Evolutionary conservation across 2,329 filamentous ascomycete species (phyloP), one percentile per base, ranked within the genome.

Genomic region (Colletotrichum musae): DNA sequence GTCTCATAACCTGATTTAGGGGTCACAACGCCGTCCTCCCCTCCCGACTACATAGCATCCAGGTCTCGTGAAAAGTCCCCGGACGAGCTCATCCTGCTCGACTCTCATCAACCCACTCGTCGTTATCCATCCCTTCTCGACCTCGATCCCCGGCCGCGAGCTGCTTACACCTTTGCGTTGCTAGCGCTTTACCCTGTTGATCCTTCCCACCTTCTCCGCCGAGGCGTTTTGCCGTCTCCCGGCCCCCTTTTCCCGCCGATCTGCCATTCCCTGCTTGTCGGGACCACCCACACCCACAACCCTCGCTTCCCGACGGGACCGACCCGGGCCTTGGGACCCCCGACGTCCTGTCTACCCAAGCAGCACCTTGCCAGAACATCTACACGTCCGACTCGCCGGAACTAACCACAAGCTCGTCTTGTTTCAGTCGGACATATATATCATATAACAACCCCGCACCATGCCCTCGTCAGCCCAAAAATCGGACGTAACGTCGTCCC

Each of bases 401-500:
- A 36, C 32, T 10, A 4, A 36, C 32, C 7, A 12, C 32, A 36
- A 36, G 9, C 32, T 36, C 32, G 32, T 36, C 9, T 10, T 10
- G 32, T 36, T 36, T 36, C 32, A 36, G 36, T 43, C 12, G 6
- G 16, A 26, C 43, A 48, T n/a, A 43, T n/a, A 28, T 9, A 16
- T 21, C 15, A 16, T 15, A 36, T 28, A 58, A 47, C 21, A 47
- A 39, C 28, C 9, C 26, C 12, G 13, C 50, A 48, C 7, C 39
- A 72, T 72, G 65, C 60, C 67, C 21, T 67, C 72, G 10, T 65
- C 72, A 39, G 74, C 73, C 50, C 73, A 72, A 21, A 72, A 74
- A 57, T 18, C 67, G 13, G 73, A 78, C 57, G 73, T 79, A 45
- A 65, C 75, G 48, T 72, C 75, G 12, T 76, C 77, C 5, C 68